Conservation (phyloP, 2,329 filamentous ascomycete genomes). For the Stachybotrys chlorohalonatus region DNA sequence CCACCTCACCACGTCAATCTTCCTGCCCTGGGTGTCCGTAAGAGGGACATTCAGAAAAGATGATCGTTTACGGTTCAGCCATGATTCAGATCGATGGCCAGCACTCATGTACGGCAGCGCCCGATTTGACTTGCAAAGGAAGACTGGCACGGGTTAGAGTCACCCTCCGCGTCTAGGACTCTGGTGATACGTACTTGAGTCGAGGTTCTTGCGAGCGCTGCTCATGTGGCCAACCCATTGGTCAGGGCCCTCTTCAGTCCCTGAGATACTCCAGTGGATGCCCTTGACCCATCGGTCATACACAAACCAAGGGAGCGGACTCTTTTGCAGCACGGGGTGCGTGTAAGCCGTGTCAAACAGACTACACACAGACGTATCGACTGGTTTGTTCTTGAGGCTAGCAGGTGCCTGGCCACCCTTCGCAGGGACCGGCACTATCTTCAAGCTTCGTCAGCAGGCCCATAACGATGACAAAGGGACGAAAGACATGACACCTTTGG, state of each 20-base stretch:
- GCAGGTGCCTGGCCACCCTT: background rate
- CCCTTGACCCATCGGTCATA: conserved; percentile 36
- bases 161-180: background rate
- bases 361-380: conserved; percentile 36
- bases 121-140: conserved; percentile 33
- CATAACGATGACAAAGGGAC: background rate
- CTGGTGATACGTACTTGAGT: conserved; percentile 16
- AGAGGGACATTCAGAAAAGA: conserved; percentile 29
- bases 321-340: conserved; percentile 34
- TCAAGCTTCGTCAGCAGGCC: background rate
- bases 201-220: conserved; percentile 22
- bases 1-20: conserved; percentile 36
- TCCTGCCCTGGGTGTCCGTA: conserved; percentile 24
- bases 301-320: conserved; percentile 31
- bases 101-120: conserved; percentile 33
- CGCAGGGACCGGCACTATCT: conserved; percentile 17
- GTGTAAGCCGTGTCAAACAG: conserved; percentile 43
- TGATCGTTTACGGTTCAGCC: conserved; percentile 24
- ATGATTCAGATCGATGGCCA: conserved; percentile 20
- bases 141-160: conserved; percentile 19
- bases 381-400: conserved; percentile 29
- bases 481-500: conserved; percentile 24
- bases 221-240: conserved; percentile 38
- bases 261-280: conserved; percentile 33
- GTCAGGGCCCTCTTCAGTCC: conserved; percentile 34